A percentile compares a stretch with the other conserved stretches of the same genome.
These are phyloP conservation scores for Speleostelium caveatum DNA, from an alignment of 78 protist genomes.

Conservation along the genomic window DNA sequence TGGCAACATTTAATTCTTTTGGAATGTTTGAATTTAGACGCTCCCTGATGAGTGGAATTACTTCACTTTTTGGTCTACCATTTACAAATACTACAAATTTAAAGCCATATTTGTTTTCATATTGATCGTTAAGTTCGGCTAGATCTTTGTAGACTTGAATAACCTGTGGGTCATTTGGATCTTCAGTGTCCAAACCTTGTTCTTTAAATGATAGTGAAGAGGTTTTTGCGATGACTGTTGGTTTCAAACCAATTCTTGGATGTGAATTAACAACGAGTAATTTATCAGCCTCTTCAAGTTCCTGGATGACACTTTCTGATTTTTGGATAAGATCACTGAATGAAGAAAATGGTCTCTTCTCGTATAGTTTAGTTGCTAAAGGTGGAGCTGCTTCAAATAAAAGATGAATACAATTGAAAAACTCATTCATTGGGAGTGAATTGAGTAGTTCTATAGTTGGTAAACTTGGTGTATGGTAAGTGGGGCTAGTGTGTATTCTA, in stretches of 20 bases:
- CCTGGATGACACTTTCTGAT: slow-evolving; percentile 9
- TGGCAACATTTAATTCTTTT: slow-evolving; percentile 15
- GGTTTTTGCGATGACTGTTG: not conserved
- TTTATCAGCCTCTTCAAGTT: not conserved
- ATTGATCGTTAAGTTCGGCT: slow-evolving; percentile 1
- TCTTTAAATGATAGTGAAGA: slow-evolving; percentile 33
- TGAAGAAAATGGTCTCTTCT: slow-evolving; percentile 14
- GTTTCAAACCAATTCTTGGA: slow-evolving; percentile 49
- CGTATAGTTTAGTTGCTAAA: not conserved
- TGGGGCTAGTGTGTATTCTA: slow-evolving; percentile 18
- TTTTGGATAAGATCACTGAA: not conserved
- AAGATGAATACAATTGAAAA: not conserved
- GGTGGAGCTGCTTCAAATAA: slow-evolving; percentile 61
- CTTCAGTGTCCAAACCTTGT: slow-evolving; percentile 21
- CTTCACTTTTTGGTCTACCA: slow-evolving; percentile 47
- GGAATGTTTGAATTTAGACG: slow-evolving; percentile 3
- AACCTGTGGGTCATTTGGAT: not conserved
- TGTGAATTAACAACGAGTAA: slow-evolving; percentile 41
- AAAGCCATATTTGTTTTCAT: slow-evolving; percentile 43
- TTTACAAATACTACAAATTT: slow-evolving; percentile 57
- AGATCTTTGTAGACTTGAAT: not conserved
- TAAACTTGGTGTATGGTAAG: slow-evolving; percentile 3
- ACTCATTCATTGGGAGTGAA: not conserved
- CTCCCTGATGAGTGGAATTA: slow-evolving; percentile 17
- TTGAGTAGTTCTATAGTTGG: slow-evolving; percentile 34